phyloP scores from a whole-genome alignment of 176 grass and related monocot genomes.

The Rhynchospora tenuis region DNA sequence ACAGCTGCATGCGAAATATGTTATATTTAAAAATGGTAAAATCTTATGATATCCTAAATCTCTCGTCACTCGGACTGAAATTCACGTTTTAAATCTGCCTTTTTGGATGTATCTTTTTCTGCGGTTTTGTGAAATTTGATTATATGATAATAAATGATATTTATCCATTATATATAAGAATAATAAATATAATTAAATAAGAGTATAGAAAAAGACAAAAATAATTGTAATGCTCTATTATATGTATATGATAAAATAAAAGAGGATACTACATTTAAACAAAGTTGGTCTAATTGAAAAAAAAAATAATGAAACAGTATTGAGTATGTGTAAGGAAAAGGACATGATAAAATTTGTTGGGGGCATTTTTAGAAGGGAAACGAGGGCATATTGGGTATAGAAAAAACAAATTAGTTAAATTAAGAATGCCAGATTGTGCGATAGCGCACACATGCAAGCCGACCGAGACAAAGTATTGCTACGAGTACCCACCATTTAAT shows the following conservation, averaged over 20 bases:
- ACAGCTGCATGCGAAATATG: neutral
- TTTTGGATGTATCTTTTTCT: neutral
- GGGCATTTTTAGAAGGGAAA: neutral
- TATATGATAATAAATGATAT: neutral
- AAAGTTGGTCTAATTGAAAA: neutral
- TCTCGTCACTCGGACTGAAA: neutral
- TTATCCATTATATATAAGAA: neutral
- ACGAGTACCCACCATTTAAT: neutral
- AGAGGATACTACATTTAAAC: neutral
- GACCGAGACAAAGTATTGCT: neutral
- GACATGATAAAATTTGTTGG: neutral
- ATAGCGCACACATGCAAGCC: neutral
- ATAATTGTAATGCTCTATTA: neutral
- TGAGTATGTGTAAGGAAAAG: neutral
- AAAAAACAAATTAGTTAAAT: conserved; percentile 9
- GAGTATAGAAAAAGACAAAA: neutral
- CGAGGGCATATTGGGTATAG: conserved; percentile 17
- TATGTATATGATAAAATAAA: neutral
- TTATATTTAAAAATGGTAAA: neutral
- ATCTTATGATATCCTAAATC: neutral
- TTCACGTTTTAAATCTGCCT: neutral
- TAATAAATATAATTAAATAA: neutral
- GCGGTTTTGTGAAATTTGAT: neutral
- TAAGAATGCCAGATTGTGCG: conserved; percentile 9
- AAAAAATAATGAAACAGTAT: neutral